Conservation (phyloP, 1,284 basidiomycete species). For the Wallemia ichthyophaga region DNA sequence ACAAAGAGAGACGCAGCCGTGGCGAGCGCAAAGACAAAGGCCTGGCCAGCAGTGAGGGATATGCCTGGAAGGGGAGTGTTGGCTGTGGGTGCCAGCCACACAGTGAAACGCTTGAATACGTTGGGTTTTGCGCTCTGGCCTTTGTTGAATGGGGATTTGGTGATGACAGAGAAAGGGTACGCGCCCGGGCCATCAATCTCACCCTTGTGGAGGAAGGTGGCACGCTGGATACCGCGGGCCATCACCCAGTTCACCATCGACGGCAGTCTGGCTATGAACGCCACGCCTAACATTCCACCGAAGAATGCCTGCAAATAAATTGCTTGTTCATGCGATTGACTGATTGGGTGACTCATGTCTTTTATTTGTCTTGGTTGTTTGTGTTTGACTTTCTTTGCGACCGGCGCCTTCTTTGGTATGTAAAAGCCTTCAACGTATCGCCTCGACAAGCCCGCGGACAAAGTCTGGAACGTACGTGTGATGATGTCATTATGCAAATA, state of each 20-base stretch:
- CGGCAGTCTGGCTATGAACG: neutral
- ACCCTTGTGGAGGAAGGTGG: constrained; percentile 1
- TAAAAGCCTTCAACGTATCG: too few relatives aligned
- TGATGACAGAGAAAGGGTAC: neutral
- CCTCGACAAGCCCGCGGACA: too few relatives aligned
- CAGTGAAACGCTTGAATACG: neutral
- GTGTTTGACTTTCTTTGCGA: too few relatives aligned
- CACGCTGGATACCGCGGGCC: neutral
- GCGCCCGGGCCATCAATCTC: neutral
- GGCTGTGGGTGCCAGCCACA: neutral
- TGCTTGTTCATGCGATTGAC: neutral
- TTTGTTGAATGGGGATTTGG: neutral
- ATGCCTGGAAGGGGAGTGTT: neutral
- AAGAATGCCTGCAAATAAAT: neutral
- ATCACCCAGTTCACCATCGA: neutral
- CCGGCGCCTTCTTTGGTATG: too few relatives aligned
- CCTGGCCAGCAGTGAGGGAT: neutral
- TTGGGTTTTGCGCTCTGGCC: neutral
- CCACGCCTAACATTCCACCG: neutral
- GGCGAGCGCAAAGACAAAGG: neutral
- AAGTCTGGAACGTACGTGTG: too few relatives aligned
- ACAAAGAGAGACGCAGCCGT: neutral
- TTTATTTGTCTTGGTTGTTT: neutral
- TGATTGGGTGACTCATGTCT: neutral
- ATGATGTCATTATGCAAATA: neutral